A percentile compares a stretch with the other conserved stretches of the same genome.
Conservation (phyloP, 2,329 filamentous ascomycete species). For the Calonectria naviculata region DNA sequence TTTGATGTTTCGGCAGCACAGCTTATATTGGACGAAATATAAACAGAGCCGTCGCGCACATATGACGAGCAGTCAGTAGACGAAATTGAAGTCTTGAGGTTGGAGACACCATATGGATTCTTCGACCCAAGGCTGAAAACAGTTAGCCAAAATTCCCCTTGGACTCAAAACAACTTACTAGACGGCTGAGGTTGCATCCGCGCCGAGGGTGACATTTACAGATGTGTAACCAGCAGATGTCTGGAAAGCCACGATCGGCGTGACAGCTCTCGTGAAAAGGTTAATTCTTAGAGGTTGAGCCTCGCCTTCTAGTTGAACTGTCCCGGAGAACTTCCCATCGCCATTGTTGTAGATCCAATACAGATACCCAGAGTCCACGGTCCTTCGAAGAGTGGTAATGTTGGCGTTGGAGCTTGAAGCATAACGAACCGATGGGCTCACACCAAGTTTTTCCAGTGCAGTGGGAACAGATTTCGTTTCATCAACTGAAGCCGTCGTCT, state of each 20-base stretch:
- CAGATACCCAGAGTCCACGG: background rate
- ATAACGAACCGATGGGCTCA: background rate
- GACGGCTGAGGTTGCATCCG: background rate
- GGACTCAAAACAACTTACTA: background rate
- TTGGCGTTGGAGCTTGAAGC: background rate
- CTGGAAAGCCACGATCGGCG: background rate
- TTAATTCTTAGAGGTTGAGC: background rate
- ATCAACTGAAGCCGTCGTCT: background rate
- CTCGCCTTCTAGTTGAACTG: background rate
- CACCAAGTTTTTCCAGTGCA: background rate
- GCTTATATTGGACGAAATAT: background rate
- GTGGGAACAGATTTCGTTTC: background rate
- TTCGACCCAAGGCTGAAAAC: background rate
- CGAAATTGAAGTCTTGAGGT: background rate
- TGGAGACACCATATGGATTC: background rate
- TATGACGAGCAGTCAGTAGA: background rate
- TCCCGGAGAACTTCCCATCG: background rate
- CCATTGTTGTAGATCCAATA: constrained; percentile 1
- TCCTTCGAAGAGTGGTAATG: background rate
- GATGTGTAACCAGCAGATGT: background rate
- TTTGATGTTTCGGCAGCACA: background rate
- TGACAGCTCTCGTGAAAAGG: background rate
- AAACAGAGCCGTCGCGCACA: background rate
- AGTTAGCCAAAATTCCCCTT: background rate
- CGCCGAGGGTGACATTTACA: background rate